These are phyloP conservation scores for Fusarium devonianum DNA, from an alignment of 2,329 filamentous ascomycete species.

Conservation along the genomic window DNA sequence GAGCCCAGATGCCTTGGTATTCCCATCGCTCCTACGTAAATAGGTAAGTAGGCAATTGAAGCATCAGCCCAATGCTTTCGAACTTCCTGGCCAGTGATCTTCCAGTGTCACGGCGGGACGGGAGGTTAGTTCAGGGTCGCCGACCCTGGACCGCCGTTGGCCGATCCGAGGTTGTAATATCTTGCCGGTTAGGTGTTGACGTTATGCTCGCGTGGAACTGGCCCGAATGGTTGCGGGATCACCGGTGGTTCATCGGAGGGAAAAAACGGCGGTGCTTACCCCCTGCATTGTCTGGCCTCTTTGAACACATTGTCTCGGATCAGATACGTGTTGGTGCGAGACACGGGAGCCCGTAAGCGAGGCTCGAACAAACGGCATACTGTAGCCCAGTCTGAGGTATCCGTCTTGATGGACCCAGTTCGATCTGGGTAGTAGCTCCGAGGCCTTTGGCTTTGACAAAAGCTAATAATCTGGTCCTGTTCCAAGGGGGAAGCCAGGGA, in stretches of 20 bases:
- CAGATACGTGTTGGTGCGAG: constrained; percentile 2
- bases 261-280: neutral
- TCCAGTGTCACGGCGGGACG: constrained; percentile 1
- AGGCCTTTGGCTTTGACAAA: constrained; percentile 5
- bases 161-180: constrained; percentile 12
- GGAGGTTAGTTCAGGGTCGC: constrained; percentile 2
- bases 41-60: too few relatives aligned
- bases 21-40: too few relatives aligned
- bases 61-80: neutral
- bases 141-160: constrained; percentile 18
- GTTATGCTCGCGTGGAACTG: constrained; percentile 11
- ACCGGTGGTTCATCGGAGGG: constrained; percentile 15
- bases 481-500: constrained; percentile 5
- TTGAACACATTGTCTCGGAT: too few relatives aligned
- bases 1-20: too few relatives aligned
- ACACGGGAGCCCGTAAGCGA: constrained; percentile 1
- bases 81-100: neutral
- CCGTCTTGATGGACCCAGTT: constrained; percentile 13
- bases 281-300: constrained; percentile 4
- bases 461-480: constrained; percentile 1
- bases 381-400: constrained; percentile 3
- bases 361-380: constrained; percentile 7
- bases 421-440: constrained; percentile 1
- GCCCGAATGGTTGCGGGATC: constrained; percentile 14
- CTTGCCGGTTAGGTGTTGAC: constrained; percentile 1